Percentiles rank a stretch among this genome's conserved stretches.
Conservation (phyloP, 2,329 filamentous ascomycete species). For the Capronia coronata region DNA sequence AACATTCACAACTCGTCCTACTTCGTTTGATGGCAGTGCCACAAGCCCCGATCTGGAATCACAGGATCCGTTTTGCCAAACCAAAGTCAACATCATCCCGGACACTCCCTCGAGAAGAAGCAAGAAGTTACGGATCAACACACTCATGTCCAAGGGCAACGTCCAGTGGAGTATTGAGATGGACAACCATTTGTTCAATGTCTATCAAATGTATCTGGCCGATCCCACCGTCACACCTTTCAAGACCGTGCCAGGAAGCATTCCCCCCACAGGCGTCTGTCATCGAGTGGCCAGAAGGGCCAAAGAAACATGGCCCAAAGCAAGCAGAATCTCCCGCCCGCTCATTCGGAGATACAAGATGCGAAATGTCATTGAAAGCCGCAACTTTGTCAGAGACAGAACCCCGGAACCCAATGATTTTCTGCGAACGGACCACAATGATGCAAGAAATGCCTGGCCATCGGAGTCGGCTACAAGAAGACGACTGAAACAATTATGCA, state of each 20-base stretch:
- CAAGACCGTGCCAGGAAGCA: constrained; percentile 58
- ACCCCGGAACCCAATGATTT: constrained; percentile 28
- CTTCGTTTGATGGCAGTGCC: constrained; percentile 54
- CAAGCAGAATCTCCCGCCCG: constrained; percentile 29
- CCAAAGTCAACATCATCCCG: constrained; percentile 33
- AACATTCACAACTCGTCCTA: constrained; percentile 49
- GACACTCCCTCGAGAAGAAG: constrained; percentile 36
- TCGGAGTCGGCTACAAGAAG: constrained; percentile 53
- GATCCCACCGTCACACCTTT: constrained; percentile 61
- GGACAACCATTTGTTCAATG: constrained; percentile 61
- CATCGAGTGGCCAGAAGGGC: constrained; percentile 57
- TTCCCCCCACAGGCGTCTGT: constrained; percentile 58
- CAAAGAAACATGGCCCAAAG: constrained; percentile 52
- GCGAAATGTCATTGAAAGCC: constrained; percentile 26
- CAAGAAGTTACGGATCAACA: constrained; percentile 30
- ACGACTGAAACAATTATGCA: constrained; percentile 54
- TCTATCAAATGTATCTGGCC: constrained; percentile 59
- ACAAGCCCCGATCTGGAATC: constrained; percentile 56
- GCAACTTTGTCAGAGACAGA: constrained; percentile 18
- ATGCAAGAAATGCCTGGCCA: constrained; percentile 46
- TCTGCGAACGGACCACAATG: constrained; percentile 21
- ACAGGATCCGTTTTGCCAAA: constrained; percentile 49
- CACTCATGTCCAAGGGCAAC: constrained; percentile 27
- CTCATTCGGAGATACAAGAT: constrained; percentile 27
- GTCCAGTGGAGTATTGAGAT: constrained; percentile 54